Base-by-base conservation (phyloP, 257 asterid species). In the Ligustrum vulgare region DNA sequence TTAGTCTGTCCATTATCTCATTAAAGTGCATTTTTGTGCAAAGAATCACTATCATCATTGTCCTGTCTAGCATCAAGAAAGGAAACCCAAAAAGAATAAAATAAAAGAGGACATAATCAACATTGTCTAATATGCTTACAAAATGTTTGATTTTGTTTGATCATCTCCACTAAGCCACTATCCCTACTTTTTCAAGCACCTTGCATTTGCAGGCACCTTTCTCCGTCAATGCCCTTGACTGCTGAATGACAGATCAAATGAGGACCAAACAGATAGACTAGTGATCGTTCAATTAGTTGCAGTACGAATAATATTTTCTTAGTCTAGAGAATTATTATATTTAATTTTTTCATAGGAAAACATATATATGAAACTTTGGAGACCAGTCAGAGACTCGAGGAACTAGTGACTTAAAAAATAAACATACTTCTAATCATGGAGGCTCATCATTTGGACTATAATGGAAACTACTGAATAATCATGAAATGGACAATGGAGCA, bases 1-100 rank as follows among this genome's bases (percentile, higher is more conserved):
- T 65, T 28, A 25, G 64, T 22, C 34, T 36, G 70, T 68, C 43
- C 25, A 47, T 54, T 36, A 69, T 76, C 43, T 41, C 36, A 62
- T 70, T 79, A 47, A 69, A 31, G 22, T n/a, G 32, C 39, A 8
- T 5, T 37, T 22, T 69, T 16, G 18, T 41, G n/a, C 22, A 69
- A 39, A 5, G 35, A 69, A 69, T 60, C 67, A 39, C 32, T 69
- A 41, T 39, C 60, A 5, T 47, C 23, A 12, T 23, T 69, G 58
- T 39, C 35, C 34, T 8, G 32, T 60, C 73, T 69, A 25, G 5
- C 35, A 34, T 23, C 0, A 31, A 56, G 12, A 22, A 56, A 60
- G 4, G 34, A 32, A 60, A 22, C 28, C 33, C 5, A 9, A 60
- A 25, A 58, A 58, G 13, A 60, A 60, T 15, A n/a, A 56, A 20